Conservation (phyloP, 2,329 filamentous ascomycete genomes). For the Cordyceps tenuipes region DNA sequence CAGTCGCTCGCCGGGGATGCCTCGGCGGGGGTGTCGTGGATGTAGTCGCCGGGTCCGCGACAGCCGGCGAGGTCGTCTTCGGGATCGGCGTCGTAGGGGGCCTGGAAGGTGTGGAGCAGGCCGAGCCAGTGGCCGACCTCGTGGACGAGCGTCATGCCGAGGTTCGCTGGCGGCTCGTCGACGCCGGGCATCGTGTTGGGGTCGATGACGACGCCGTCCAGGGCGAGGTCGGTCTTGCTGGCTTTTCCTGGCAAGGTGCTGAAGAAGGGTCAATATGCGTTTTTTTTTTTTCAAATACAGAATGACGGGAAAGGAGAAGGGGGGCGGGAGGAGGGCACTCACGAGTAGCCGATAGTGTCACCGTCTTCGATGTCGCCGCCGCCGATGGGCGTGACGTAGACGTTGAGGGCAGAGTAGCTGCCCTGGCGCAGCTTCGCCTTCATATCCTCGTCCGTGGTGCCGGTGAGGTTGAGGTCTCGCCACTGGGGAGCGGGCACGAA, state of each 20-base stretch:
- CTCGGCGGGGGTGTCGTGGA: background rate
- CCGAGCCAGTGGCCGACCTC: background rate
- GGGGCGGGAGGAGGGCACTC: too few relatives aligned
- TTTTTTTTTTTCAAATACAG: too few relatives aligned
- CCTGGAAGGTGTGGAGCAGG: background rate
- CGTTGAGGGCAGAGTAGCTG: background rate
- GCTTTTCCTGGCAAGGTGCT: background rate
- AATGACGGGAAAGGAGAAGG: too few relatives aligned
- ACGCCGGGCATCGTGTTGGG: background rate
- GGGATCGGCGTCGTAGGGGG: background rate
- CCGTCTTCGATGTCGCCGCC: too few relatives aligned
- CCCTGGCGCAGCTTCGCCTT: background rate
- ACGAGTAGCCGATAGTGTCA: too few relatives aligned
- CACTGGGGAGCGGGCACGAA: background rate
- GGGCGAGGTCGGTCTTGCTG: background rate
- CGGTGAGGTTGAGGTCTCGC: background rate
- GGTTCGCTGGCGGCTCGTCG: background rate
- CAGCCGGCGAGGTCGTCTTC: background rate
- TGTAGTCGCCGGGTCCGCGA: background rate
- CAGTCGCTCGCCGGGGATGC: background rate
- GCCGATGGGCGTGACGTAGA: background rate
- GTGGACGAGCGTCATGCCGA: background rate
- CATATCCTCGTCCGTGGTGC: background rate
- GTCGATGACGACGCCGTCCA: background rate
- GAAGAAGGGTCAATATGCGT: too few relatives aligned